phyloP scores from a whole-genome alignment of 2,329 filamentous ascomycete genomes.

The Diaporthe ampelina region DNA sequence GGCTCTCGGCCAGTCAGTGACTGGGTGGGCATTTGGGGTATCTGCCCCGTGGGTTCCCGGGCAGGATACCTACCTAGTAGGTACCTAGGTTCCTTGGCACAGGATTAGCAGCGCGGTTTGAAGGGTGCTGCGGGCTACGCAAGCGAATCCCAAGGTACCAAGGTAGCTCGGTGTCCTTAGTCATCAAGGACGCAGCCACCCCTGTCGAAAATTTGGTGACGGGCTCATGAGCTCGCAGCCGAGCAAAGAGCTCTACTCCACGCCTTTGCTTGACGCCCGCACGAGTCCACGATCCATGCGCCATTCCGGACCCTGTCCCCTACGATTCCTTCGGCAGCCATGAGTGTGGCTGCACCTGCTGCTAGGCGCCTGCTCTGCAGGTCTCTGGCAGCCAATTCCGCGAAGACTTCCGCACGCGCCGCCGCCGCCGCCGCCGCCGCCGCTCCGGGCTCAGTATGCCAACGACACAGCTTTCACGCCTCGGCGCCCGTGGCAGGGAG shows the following conservation, averaged over 20 bases:
- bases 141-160: background rate
- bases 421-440: conserved; percentile 44
- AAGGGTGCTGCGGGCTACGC: background rate
- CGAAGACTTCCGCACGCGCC: conserved; percentile 44
- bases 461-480: conserved; percentile 65
- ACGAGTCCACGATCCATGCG: conserved; percentile 27
- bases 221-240: conserved; percentile 36
- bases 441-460: conserved; percentile 46
- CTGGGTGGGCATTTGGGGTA: too few species aligned
- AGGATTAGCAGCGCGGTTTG: background rate
- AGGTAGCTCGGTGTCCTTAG: conserved; percentile 17
- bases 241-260: conserved; percentile 34
- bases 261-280: conserved; percentile 21
- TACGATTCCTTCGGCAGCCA: conserved; percentile 51
- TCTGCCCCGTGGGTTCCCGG: conserved; percentile 20
- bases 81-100: background rate
- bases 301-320: conserved; percentile 40
- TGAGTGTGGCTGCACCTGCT: conserved; percentile 68
- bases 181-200: conserved; percentile 30
- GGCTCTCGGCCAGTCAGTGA: too few species aligned
- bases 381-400: conserved; percentile 57
- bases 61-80: conserved; percentile 3
- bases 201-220: conserved; percentile 41
- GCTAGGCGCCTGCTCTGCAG: conserved; percentile 67
- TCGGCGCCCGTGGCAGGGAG: conserved; percentile 62